Conservation (phyloP, 2,329 filamentous ascomycete genomes). For the Trichoderma citrinoviride region DNA sequence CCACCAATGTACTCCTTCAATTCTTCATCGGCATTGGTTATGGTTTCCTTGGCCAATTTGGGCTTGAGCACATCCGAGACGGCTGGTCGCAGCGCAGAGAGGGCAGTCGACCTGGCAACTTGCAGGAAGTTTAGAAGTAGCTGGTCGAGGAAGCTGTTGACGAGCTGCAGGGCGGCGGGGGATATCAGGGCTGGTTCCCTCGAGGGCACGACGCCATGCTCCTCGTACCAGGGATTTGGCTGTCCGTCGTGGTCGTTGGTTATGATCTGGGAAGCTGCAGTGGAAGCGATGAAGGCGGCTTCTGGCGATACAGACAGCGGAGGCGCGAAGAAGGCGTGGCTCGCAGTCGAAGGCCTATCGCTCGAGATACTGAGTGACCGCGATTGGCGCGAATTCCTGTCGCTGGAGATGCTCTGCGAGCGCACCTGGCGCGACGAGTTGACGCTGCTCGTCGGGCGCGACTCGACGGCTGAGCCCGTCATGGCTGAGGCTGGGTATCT, state of each 20-base stretch:
- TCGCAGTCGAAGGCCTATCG: constrained; percentile 63
- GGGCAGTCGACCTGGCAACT: constrained; percentile 71
- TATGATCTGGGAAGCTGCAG: constrained; percentile 87
- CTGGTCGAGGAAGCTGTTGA: constrained; percentile 93
- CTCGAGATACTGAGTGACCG: constrained; percentile 66
- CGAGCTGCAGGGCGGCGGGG: constrained; percentile 66
- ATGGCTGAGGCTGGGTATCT: constrained; percentile 23
- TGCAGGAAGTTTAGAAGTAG: constrained; percentile 88
- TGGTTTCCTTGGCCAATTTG: constrained; percentile 80
- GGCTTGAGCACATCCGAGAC: constrained; percentile 85
- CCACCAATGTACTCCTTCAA: constrained; percentile 82
- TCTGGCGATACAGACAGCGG: constrained; percentile 69
- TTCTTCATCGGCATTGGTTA: constrained; percentile 80
- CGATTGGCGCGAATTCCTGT: constrained; percentile 57
- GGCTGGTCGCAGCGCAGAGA: constrained; percentile 73
- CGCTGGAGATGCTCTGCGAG: constrained; percentile 67
- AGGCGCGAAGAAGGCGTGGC: constrained; percentile 60
- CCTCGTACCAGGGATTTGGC: constrained; percentile 66
- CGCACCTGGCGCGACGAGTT: constrained; percentile 37
- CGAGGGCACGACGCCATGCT: constrained; percentile 63
- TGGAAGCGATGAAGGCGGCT: constrained; percentile 82
- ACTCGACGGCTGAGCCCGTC: constrained; percentile 31
- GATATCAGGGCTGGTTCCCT: constrained; percentile 72
- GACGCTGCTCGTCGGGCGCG: constrained; percentile 36
- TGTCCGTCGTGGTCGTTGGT: constrained; percentile 81